These are phyloP conservation scores for Myriosclerotinia curreyana DNA, from an alignment of 2,329 filamentous ascomycete species.

Conservation along the genomic window DNA sequence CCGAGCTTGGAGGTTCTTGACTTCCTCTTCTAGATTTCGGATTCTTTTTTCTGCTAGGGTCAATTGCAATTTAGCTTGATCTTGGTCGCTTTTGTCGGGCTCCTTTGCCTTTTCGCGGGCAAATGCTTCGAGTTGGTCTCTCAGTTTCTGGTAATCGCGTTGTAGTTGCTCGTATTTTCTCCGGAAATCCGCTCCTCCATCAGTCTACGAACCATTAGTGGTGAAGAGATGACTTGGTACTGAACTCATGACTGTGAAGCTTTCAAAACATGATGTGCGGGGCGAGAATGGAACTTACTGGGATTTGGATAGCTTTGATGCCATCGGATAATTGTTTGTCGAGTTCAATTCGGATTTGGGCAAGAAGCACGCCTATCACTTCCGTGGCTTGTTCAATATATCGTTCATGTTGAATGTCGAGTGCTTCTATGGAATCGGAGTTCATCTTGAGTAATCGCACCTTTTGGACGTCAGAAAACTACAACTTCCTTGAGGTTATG, in stretches of 20 bases:
- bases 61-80: neutral
- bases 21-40: neutral
- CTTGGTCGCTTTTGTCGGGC: neutral
- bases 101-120: no score
- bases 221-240: neutral
- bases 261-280: neutral
- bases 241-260: neutral
- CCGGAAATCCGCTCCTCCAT: neutral
- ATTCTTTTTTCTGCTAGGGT: neutral
- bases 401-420: neutral
- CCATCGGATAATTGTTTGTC: neutral
- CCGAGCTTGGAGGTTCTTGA: neutral
- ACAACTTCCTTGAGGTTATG: neutral
- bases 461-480: neutral
- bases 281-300: neutral
- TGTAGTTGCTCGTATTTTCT: neutral
- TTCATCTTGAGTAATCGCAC: neutral
- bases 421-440: neutral
- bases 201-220: neutral
- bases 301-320: neutral
- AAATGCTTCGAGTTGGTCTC: neutral
- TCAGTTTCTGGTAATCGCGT: neutral
- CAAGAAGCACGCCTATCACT: neutral
- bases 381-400: neutral
- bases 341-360: neutral